phyloP scores from a whole-genome alignment of 176 grass and related monocot species.

The Carex pumila region DNA sequence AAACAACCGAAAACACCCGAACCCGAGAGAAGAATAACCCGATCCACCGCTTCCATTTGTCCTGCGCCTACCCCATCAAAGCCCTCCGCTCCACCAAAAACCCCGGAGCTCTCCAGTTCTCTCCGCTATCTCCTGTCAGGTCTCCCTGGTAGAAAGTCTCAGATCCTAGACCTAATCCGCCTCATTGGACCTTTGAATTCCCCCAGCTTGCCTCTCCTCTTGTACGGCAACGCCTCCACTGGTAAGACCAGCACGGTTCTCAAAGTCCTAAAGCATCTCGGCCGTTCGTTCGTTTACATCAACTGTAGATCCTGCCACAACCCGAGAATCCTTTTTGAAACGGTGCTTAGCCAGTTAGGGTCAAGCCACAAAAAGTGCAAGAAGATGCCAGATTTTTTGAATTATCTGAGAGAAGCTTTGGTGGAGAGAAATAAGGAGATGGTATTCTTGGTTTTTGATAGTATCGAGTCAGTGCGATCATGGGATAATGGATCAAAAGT shows the following conservation, averaged over 20 bases:
- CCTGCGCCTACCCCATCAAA: conserved; percentile 13
- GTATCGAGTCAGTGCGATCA: conserved; percentile 51
- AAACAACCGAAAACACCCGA: background rate
- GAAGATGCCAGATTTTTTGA: conserved; percentile 64
- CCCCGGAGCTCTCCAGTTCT: conserved; percentile 3
- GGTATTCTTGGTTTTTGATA: conserved; percentile 80
- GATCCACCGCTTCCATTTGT: conserved; percentile 19
- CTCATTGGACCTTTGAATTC: conserved; percentile 48
- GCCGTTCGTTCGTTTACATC: conserved; percentile 42
- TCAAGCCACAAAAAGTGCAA: conserved; percentile 42
- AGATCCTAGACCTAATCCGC: conserved; percentile 58
- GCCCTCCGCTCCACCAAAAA: conserved; percentile 8
- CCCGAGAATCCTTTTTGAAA: conserved; percentile 32
- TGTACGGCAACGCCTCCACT: conserved; percentile 55
- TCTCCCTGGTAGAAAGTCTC: conserved; percentile 40
- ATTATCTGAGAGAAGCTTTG: conserved; percentile 52
- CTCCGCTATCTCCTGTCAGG: background rate
- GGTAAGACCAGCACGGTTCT: conserved; percentile 74
- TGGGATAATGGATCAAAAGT: conserved; percentile 64
- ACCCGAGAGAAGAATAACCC: conserved; percentile 37
- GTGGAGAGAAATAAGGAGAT: conserved; percentile 18
- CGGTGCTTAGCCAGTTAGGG: conserved; percentile 28
- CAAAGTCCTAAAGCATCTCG: conserved; percentile 43
- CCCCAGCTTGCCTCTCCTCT: conserved; percentile 45
- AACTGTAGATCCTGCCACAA: conserved; percentile 55